Evolutionary conservation across 1,139 yeast species (phyloP), one percentile per base, ranked within the genome.

Genomic region (Meyerozyma smithsonii): DNA sequence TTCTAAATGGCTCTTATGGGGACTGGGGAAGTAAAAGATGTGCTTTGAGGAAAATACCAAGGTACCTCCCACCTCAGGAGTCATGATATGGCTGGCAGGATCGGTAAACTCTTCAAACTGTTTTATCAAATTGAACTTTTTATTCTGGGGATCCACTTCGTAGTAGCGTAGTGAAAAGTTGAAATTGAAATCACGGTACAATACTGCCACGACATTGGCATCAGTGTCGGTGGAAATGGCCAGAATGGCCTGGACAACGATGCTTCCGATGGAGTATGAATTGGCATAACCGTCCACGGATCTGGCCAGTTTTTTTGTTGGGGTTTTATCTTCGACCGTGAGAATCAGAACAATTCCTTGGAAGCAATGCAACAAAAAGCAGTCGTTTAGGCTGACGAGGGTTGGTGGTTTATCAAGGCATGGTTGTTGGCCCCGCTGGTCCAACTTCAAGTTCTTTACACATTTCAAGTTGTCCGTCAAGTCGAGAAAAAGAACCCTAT

Each of bases 151-250:
- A n/a, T 48, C 44, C 4, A 61, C 41, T 12, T 46, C 37, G 44
- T 64, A 66, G 42, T 51, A 59, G 24, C 75, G 48, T 35, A 69
- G 42, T 3, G 67, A 62, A 39, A 55, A 61, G 33, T 56, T 53
- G 44, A 59, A 64, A 36, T 62, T 61, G 35, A 60, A 59, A 40
- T 68, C 74, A 25, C 73, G 52, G 45, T 66, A 68, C 12, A 68
- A 46, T 1, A 68, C 46, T 0, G 69, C 69, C 10, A 69, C 23
- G 3, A 46, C 43, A 15, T 14, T 7, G 4, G 18, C 30, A 2
- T 36, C 36, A 1, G 38, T 28, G 8, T 53, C 37, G 4, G 48
- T 35, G 1, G 50, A 52, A 39, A 66, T 48, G 40, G 58, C 59
- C 37, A 54, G 52, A 40, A 67, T 47, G 40, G 59, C 59, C 37